Evolutionary conservation across 176 grass and related monocot species (phyloP), one percentile per base, ranked within the genome.

Genomic region (Lolium perenne): DNA sequence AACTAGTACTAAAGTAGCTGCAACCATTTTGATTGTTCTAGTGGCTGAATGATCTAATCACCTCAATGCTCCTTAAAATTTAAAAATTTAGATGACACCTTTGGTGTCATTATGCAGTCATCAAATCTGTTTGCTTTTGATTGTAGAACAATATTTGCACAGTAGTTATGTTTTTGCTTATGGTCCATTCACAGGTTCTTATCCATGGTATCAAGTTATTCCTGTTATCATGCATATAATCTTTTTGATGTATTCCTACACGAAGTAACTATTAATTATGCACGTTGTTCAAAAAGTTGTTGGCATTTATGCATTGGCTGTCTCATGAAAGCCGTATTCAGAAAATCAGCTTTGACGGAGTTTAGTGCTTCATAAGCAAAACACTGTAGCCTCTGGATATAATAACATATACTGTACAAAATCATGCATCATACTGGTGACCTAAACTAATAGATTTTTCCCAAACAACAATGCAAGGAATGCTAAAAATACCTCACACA

Each of bases 241-340:
- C 25, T 21, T 57, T 56, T 60, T 83, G 22, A 62, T 59, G 70
- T 62, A 29, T 62, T 74, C 10, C 10, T 61, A 71, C 4, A 25
- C 23, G 49, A 57, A 82, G 80, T 71, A 32, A 74, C 53, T 78
- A 22, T 18, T 60, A 43, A 60, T 20, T n/a, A 51, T 11, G 4
- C 15, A 75, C 22, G 60, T 78, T 78, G 54, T 78, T 77, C 71
- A 74, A 14, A 50, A 74, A 74, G 21, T 50, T 26, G 21, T 54
- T 54, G 29, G 23, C 25, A 76, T 54, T 0, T 32, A 20, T 50
- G 46, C 46, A 25, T 76, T 71, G 67, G 18, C 8, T 76, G 14
- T 76, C 15, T 74, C n/a, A 32, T 76, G 45, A 76, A 76, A 54
- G 55, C 56, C 35, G 8, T 79, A 46, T 23, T 25, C 40, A 61